Percentiles rank a stretch among this genome's conserved stretches.
Conservation (phyloP, 129 eudicot species). For the Solidago caesia region DNA sequence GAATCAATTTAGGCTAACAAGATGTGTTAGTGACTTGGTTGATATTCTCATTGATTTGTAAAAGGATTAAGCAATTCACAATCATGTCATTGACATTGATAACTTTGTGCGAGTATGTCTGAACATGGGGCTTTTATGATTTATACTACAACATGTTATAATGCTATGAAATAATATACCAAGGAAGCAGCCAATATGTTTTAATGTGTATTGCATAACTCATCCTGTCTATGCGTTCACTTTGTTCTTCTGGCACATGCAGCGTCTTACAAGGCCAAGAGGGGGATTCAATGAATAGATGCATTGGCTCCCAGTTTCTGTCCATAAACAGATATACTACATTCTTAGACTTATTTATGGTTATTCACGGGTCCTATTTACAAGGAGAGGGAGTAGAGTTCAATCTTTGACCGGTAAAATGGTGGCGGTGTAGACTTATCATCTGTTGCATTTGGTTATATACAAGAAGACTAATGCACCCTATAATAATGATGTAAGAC, state of each 20-base stretch:
- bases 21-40: neutral
- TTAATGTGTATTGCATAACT: neutral
- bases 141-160: neutral
- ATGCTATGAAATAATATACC: neutral
- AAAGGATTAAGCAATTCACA: neutral
- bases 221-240: conserved; percentile 1
- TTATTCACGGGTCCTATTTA: conserved; percentile 47
- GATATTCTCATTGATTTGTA: neutral
- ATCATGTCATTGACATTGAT: conserved; percentile 7
- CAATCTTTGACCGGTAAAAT: conserved; percentile 46
- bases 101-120: neutral
- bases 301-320: conserved; percentile 91
- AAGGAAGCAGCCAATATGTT: neutral
- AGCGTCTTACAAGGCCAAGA: conserved; percentile 92
- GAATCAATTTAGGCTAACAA: conserved; percentile 7
- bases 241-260: conserved; percentile 31
- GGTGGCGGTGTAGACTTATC: conserved; percentile 64
- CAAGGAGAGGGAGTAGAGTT: conserved; percentile 45
- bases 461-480: too few relatives aligned
- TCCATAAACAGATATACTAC: conserved; percentile 73
- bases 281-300: conserved; percentile 94
- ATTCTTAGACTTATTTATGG: conserved; percentile 63
- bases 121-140: neutral
- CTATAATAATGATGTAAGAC: too few relatives aligned
- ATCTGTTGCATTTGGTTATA: conserved; percentile 18